Percentiles rank a stretch among this genome's conserved stretches.
phyloP scores from a whole-genome alignment of 345 rosid species.

The Boechera retrofracta region DNA sequence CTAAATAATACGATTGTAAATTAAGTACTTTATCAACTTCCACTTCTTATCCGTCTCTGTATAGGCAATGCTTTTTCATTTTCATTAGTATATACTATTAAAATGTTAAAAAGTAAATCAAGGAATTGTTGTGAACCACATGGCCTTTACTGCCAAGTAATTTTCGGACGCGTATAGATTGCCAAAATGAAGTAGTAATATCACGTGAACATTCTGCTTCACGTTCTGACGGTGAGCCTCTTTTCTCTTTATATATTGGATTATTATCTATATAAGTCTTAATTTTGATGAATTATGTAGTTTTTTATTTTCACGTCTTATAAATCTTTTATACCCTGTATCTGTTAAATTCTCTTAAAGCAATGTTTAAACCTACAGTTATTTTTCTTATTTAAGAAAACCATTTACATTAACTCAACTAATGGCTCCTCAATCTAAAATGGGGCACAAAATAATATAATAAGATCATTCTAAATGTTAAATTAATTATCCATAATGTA shows the following conservation, averaged over 20 bases:
- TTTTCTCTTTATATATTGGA: slow-evolving; percentile 4
- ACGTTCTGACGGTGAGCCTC: slow-evolving; percentile 26
- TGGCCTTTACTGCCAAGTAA: slow-evolving; percentile 32
- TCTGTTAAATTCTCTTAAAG: neutral
- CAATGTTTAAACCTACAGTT: neutral
- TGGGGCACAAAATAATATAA: neutral
- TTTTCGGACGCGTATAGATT: slow-evolving; percentile 30
- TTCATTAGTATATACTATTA: neutral
- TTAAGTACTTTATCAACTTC: neutral
- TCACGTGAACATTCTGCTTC: slow-evolving; percentile 45
- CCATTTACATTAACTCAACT: neutral
- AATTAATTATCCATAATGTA: neutral
- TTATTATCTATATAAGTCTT: neutral
- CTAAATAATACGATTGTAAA: no score
- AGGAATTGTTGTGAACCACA: slow-evolving; percentile 19
- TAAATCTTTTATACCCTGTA: neutral
- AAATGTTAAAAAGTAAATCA: neutral
- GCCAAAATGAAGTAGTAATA: slow-evolving; percentile 21
- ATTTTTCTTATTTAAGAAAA: neutral
- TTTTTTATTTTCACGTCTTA: neutral
- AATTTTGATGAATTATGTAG: neutral
- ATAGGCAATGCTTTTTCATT: neutral
- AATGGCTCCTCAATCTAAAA: neutral
- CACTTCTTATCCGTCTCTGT: neutral
- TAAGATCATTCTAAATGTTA: neutral